Base-by-base conservation (phyloP, 2,329 filamentous ascomycete genomes). In the Fusarium sp. region DNA sequence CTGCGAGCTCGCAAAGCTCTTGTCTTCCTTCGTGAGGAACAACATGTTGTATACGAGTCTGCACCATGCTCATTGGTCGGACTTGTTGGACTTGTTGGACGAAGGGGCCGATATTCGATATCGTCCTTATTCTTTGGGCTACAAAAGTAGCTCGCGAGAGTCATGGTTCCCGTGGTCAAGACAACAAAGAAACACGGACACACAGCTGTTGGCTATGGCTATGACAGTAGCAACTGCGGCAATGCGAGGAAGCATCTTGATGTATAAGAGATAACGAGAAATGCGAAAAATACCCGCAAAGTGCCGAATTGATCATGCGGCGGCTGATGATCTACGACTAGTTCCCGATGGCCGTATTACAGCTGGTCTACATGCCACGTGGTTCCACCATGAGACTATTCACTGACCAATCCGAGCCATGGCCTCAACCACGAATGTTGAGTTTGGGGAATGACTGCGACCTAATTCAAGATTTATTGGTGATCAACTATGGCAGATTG, bases 291-390 rank as follows among this genome's bases (percentile, higher is more conserved):
- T 63, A 21, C 38, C 35, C 31, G 37, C 66, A 42, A 64, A 69
- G 57, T 66, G 44, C 54, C 48, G 53, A 38, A 23, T 55, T 48
- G 43, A 53, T 71, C 68, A 71, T 68, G 68, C 48, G 59, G 42
- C 50, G 44, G 41, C 31, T 41, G 35, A 29, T 57, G 48, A 37
- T 37, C 33, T 57, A 48, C 12, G 37, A 24, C 62, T 64, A 61
- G 41, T 37, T 47, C 21, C 23, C n/a, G 20, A 13, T 37, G 49
- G 65, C 35, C 69, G 69, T 71, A 71, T 71, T 67, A 66, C 49
- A 69, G 55, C 41, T 48, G 38, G 24, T 48, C 55, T 67, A 48
- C 37, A 52, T 37, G 61, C 61, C 69, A 71, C 69, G 69, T 71
- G 69, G 66, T 48, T 68, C 66, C 65, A 64, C 65, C 53, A 38